phyloP scores from a whole-genome alignment of 2,329 filamentous ascomycete genomes.

The Aspergillus pseudotamarii region DNA sequence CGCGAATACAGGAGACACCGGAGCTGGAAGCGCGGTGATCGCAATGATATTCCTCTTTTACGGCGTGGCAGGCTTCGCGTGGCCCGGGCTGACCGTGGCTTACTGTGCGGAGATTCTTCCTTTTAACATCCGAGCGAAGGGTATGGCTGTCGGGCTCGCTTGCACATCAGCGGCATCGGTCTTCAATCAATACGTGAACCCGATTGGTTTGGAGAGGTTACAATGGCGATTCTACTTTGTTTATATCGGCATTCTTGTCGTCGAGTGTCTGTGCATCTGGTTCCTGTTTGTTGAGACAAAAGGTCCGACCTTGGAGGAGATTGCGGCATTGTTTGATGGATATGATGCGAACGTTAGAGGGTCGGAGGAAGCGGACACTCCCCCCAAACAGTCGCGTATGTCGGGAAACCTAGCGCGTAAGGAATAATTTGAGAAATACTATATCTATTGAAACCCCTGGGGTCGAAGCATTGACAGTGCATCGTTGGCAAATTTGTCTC shows the following conservation, averaged over 20 bases:
- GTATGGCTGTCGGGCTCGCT: not conserved
- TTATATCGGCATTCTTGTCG: not conserved
- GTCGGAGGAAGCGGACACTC: not conserved
- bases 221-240: conserved; percentile 20
- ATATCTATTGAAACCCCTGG: not conserved
- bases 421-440: not conserved
- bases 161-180: not conserved
- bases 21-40: conserved; percentile 14
- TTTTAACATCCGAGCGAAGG: not conserved
- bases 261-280: not conserved
- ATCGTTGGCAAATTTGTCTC: conserved; percentile 20
- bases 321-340: not conserved
- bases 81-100: conserved; percentile 20
- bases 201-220: conserved; percentile 17
- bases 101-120: conserved; percentile 16
- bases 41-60: conserved; percentile 24
- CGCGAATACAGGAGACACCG: conserved; percentile 13
- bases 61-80: conserved; percentile 30
- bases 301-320: conserved; percentile 5
- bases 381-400: not conserved
- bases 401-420: not conserved
- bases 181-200: conserved; percentile 6
- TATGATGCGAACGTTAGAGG: not conserved
- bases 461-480: conserved; percentile 21
- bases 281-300: conserved; percentile 3